Base-by-base conservation (phyloP, 371 early-diverging fungal genomes). In the Saksenaea oblongispora region DNA sequence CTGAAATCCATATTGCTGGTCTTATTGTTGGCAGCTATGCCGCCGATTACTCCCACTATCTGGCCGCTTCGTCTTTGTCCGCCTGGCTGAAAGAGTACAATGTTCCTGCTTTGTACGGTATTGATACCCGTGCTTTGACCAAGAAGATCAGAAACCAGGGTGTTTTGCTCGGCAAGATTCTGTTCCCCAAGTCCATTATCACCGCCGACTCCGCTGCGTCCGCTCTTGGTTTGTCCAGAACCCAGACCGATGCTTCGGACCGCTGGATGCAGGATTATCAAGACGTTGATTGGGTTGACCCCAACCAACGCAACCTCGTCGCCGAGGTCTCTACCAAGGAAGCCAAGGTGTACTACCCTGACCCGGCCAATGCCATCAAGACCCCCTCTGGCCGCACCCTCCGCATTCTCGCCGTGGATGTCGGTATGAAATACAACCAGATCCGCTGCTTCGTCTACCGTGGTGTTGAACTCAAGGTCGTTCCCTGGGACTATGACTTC, bases 341-440 rank as follows among this genome's bases (percentile, higher is more conserved):
- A 62, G 87, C 92, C 59, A 86, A 83, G 65, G 65, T 91, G 27
- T 98, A 96, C 77, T 64, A 65, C 7, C 86, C 87, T n/a, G 89
- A 86, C 26, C 86, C 87, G 11, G 70, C 77, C 47, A 87, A 75
- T 18, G 85, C 88, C 34, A 64, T 91, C 59, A 80, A 84, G 65
- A 85, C 86, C 7, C 77, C 88, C 28, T 84, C 87, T 62, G 96
- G 96, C 3, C 91, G 89, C 66, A 83, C 90, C 5, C 74, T 95
- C 58, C 90, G 93, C 57, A 84, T 98, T 37, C 69, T 98, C 51
- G 95, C 94, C 34, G 90, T 98, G 5, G 98, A 98, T 77, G 94
- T 98, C 15, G 98, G 98, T 69, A 95, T 98, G 95, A 98, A 98
- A 76, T 93, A 86, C 84, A 97, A 97, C 83, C 98, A 98, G 80